Evolutionary conservation across 139 green algal genomes (phyloP), one percentile per base, ranked within the genome.

Genomic region (Chlorella sp.): DNA sequence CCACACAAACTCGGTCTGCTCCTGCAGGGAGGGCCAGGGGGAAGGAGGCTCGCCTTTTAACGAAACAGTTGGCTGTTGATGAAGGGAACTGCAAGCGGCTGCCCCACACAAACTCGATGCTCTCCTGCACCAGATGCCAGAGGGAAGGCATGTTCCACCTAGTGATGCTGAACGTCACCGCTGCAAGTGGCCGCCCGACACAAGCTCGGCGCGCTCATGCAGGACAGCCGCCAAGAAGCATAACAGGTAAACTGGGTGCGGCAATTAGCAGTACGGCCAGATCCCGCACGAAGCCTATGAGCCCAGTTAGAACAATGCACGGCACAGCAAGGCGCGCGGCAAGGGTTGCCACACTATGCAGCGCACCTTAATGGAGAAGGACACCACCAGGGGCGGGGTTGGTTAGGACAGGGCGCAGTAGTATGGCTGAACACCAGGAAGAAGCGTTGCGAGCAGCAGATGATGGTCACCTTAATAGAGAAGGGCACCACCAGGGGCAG

Each of bases 401-500:
- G 95, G 89, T n/a, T 96, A 98, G 6, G 83, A 84, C 72, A 94
- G 83, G 14, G 76, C 89, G 36, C 85, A 88, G 75, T 96, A 93
- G 2, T n/a, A n/a, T n/a, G n/a, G n/a, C n/a, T n/a, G n/a, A n/a
- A n/a, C n/a, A n/a, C n/a, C n/a, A n/a, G n/a, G n/a, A n/a, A n/a
- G n/a, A n/a, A n/a, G n/a, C n/a, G n/a, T n/a, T n/a, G n/a, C n/a
- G n/a, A n/a, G n/a, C n/a, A n/a, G n/a, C n/a, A n/a, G n/a, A n/a
- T n/a, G n/a, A n/a, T n/a, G n/a, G n/a, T n/a, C 36, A 64, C 19
- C 58, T 83, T 83, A 30, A 94, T 60, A 0, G 90, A 93, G 83
- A 98, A 97, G 41, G 88, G 91, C 36, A 98, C 94, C 19, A 96
- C 85, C 79, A 98, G 88, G 44, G 95, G 94, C 34, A 97, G 87